Evolutionary conservation across 83 land plant species (phyloP).

Genomic region (Picea engelmannii): DNA sequence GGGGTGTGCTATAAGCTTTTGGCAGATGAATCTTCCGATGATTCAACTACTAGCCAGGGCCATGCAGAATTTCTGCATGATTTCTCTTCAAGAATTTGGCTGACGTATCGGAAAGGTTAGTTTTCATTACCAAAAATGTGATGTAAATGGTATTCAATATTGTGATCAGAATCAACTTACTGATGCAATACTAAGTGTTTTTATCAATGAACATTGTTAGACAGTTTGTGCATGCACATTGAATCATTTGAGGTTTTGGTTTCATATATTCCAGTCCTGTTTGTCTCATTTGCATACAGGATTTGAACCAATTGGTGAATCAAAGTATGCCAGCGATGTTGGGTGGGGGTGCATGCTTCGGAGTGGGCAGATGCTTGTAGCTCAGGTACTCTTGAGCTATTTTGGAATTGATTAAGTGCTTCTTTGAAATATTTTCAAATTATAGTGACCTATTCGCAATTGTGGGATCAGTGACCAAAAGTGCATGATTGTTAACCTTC

Average conservation of each 20-base stretch:
- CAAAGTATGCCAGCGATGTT: constrained; percentile 77
- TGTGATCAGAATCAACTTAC: not conserved
- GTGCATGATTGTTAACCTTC: not conserved
- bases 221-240: not conserved
- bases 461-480: not conserved
- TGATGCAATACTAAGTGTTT: not conserved
- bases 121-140: not conserved
- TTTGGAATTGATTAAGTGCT: not conserved
- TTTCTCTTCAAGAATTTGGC: constrained; percentile 82
- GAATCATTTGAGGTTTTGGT: not conserved
- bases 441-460: not conserved
- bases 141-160: not conserved
- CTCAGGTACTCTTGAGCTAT: constrained; percentile 58
- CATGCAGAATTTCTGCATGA: constrained; percentile 64
- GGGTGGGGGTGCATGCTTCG: constrained; percentile 98
- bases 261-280: not conserved
- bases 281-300: constrained; percentile 48
- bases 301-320: constrained; percentile 76
- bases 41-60: constrained; percentile 24
- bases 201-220: not conserved
- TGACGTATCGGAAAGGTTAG: constrained; percentile 94
- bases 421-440: not conserved
- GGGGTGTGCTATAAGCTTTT: constrained; percentile 71
- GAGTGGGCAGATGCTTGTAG: constrained; percentile 99
- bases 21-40: constrained; percentile 32